phyloP scores from a whole-genome alignment of 306 rosid species.

The Fagus crenata region DNA sequence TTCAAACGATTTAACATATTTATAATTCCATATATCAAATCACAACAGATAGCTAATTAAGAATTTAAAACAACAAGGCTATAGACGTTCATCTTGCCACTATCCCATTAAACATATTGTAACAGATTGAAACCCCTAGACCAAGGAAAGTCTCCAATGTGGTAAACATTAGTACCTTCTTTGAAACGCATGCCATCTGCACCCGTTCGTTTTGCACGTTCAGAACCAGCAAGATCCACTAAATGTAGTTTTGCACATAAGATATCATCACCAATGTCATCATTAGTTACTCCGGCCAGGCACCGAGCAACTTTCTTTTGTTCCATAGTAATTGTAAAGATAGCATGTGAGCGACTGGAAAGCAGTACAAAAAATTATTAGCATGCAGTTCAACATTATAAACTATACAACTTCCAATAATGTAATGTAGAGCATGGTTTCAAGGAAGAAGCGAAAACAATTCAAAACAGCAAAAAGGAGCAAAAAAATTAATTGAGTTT shows the following conservation, averaged over 20 bases:
- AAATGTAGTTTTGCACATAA: slow-evolving; percentile 84
- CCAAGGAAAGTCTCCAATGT: not conserved
- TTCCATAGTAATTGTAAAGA: slow-evolving; percentile 89
- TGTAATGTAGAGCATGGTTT: not conserved
- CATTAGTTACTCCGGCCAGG: slow-evolving; percentile 32
- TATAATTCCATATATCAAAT: not conserved
- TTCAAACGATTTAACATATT: slow-evolving; percentile 1
- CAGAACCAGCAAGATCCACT: slow-evolving; percentile 98
- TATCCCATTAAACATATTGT: not conserved
- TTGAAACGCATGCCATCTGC: slow-evolving; percentile 97
- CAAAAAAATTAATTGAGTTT: not conserved
- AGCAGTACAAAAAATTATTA: not conserved
- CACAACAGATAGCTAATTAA: not conserved
- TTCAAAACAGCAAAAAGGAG: not conserved
- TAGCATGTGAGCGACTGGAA: slow-evolving; percentile 92
- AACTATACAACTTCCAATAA: not conserved
- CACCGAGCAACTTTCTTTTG: slow-evolving; percentile 56
- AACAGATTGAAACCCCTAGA: not conserved
- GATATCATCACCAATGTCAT: slow-evolving; percentile 69
- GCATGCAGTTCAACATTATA: not conserved
- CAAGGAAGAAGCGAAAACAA: not conserved
- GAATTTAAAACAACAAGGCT: not conserved
- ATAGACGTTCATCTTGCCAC: not conserved
- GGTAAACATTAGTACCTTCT: slow-evolving; percentile 61
- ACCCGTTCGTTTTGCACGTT: slow-evolving; percentile 92